Percentiles rank a stretch among this genome's conserved stretches.
phyloP scores from a whole-genome alignment of 225 moss, liverwort and hornwort genomes.

The Marchantia paleacea region DNA sequence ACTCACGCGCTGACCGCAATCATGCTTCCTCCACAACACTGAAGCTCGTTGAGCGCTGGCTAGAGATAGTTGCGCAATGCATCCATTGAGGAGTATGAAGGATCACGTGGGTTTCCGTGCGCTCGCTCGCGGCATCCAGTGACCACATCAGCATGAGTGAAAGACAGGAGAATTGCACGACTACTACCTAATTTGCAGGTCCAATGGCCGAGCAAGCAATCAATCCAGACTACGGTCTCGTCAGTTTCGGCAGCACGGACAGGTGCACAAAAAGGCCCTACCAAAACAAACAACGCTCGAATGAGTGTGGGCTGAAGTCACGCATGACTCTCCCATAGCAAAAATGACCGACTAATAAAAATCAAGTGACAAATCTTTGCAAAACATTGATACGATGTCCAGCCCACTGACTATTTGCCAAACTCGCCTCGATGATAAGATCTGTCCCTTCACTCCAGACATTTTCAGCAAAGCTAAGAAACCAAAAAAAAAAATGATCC shows the following conservation, averaged over 20 bases:
- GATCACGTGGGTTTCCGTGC: too few species aligned
- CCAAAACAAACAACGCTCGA: slow-evolving; percentile 2
- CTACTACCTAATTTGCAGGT: not conserved
- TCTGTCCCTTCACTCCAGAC: slow-evolving; percentile 1
- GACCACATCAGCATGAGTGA: not conserved
- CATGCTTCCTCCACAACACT: not conserved
- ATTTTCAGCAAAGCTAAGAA: not conserved
- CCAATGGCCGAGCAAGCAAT: not conserved
- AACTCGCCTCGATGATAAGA: not conserved
- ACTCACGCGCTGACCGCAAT: not conserved
- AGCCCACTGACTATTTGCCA: slow-evolving; percentile 10
- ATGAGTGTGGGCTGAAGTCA: not conserved
- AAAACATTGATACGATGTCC: slow-evolving; percentile 10
- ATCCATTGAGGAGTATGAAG: too few species aligned
- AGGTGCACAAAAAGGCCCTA: not conserved
- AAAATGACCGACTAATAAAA: slow-evolving; percentile 11
- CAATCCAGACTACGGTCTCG: not conserved
- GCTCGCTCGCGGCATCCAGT: not conserved
- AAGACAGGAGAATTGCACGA: not conserved
- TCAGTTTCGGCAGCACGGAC: not conserved
- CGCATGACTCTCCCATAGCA: slow-evolving; percentile 1
- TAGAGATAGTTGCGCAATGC: not conserved
- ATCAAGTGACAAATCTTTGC: not conserved
- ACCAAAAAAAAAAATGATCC: too few species aligned
- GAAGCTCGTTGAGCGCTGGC: not conserved